Conservation (phyloP, 2,329 filamentous ascomycete species). For the Sclerotinia spermophila region DNA sequence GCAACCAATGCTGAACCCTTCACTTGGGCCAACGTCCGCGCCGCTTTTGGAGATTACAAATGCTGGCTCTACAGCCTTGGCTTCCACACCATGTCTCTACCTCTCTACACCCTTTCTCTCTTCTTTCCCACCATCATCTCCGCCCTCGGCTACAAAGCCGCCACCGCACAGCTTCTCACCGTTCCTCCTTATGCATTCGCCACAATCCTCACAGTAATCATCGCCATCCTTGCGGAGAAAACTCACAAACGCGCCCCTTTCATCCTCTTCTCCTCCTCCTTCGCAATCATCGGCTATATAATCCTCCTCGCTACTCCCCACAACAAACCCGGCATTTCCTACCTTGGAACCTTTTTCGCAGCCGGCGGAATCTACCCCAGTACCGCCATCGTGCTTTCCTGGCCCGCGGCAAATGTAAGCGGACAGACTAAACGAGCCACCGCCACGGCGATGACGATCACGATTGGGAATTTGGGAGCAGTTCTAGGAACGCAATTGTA, state of each 20-base stretch:
- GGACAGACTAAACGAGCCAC: conserved; percentile 67
- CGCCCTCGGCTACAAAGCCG: conserved; percentile 51
- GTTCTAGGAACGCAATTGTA: conserved; percentile 70
- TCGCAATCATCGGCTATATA: conserved; percentile 61
- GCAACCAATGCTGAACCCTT: conserved; percentile 66
- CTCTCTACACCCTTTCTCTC: conserved; percentile 53
- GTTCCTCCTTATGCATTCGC: conserved; percentile 63
- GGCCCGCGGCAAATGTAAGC: conserved; percentile 69
- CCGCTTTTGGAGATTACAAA: conserved; percentile 64
- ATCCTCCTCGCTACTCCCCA: conserved; percentile 49
- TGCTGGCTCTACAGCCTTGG: conserved; percentile 69
- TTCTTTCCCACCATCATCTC: conserved; percentile 56
- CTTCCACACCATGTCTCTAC: conserved; percentile 70
- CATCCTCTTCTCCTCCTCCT: conserved; percentile 53
- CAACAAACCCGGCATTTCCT: conserved; percentile 53
- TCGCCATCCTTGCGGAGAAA: conserved; percentile 59
- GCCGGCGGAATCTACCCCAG: conserved; percentile 66
- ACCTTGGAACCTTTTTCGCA: conserved; percentile 59
- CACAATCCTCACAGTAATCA: conserved; percentile 54
- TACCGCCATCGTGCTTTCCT: conserved; percentile 59
- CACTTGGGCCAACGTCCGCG: conserved; percentile 60
- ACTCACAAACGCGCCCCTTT: conserved; percentile 57
- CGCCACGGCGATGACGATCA: conserved; percentile 68
- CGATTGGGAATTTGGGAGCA: conserved; percentile 65
- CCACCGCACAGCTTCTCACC: conserved; percentile 54